These are phyloP conservation scores for Skeletonema grethae DNA, from an alignment of 108 stramenopile species.

Conservation along the genomic window DNA sequence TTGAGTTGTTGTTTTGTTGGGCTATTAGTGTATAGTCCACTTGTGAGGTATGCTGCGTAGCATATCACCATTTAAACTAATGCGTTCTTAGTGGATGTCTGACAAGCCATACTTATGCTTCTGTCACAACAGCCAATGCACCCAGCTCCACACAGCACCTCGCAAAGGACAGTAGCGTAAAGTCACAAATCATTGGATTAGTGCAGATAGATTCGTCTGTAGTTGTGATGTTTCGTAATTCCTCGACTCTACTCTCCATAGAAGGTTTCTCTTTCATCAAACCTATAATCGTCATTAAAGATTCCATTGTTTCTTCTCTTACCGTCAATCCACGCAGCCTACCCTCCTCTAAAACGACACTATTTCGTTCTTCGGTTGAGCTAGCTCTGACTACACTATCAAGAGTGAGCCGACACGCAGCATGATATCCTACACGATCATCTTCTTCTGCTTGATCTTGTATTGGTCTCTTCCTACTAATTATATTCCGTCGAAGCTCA, in stretches of 20 bases:
- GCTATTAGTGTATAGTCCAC: constrained; percentile 57
- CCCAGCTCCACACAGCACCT: constrained; percentile 77
- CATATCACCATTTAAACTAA: neutral
- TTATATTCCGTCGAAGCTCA: constrained; percentile 22
- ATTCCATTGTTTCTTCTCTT: constrained; percentile 53
- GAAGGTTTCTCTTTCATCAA: constrained; percentile 21
- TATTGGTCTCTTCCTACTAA: constrained; percentile 1
- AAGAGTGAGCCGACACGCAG: constrained; percentile 44
- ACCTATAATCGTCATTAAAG: constrained; percentile 36
- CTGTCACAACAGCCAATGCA: constrained; percentile 60
- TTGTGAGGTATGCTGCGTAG: constrained; percentile 36
- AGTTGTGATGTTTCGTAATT: constrained; percentile 25
- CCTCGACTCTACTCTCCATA: constrained; percentile 16
- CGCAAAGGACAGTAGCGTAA: constrained; percentile 70
- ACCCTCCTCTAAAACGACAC: constrained; percentile 33
- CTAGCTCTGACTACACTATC: constrained; percentile 52
- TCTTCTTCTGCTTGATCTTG: constrained; percentile 23
- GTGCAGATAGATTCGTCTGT: constrained; percentile 1
- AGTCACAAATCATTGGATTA: constrained; percentile 57
- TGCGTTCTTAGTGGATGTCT: neutral
- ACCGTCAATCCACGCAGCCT: constrained; percentile 54
- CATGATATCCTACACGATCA: constrained; percentile 53
- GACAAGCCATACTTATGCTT: neutral
- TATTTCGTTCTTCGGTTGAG: constrained; percentile 58
- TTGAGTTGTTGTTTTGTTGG: constrained; percentile 45